Base-by-base conservation (phyloP, 176 grass and related monocot species). In the Carex kokanica region DNA sequence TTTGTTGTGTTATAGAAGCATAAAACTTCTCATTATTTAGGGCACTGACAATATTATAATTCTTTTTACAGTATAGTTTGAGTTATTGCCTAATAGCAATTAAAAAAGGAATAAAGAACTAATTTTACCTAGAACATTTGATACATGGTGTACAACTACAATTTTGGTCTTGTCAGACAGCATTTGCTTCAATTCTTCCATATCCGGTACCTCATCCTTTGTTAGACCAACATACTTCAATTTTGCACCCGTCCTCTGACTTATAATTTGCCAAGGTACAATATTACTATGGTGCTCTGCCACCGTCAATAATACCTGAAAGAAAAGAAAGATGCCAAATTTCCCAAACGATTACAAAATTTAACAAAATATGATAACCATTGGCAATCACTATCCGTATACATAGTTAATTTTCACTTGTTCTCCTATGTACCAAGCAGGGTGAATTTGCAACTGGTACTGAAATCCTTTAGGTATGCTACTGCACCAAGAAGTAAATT, bases 231-330 rank as follows among this genome's bases (percentile, higher is more conserved):
- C 95, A 98, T 93, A 98, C 82, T 93, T 94, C 84, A 98, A 83
- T 53, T 79, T 85, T 63, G 92, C 89, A 51, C 95, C 91, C 60
- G 91, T 91, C 88, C 89, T 98, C 83, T 95, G 82, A 60, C 88
- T 79, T 70, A 95, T 86, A 86, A 91, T 70, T 98, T 98, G 92
- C 95, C 92, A 95, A 57, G 95, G 92, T 74, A 95, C 91, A 31
- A 93, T 98, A 54, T 93, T 88, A 62, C 96, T 98, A 84, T 95
- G 92, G 92, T 95, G 93, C 78, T 98, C 92, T 0, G 93, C 91
- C 82, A 93, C 79, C 38, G 96, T 98, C 74, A 98, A 86, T 57
- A 98, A 24, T 84, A 98, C 89, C 92, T 93, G 86, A 77, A 73
- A n/a, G 55, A 13, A 40, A 78, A 18, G 4, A 16, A 84, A 75